phyloP scores from a whole-genome alignment of 768 basidiomycete genomes.

The Boletus barrowsii region DNA sequence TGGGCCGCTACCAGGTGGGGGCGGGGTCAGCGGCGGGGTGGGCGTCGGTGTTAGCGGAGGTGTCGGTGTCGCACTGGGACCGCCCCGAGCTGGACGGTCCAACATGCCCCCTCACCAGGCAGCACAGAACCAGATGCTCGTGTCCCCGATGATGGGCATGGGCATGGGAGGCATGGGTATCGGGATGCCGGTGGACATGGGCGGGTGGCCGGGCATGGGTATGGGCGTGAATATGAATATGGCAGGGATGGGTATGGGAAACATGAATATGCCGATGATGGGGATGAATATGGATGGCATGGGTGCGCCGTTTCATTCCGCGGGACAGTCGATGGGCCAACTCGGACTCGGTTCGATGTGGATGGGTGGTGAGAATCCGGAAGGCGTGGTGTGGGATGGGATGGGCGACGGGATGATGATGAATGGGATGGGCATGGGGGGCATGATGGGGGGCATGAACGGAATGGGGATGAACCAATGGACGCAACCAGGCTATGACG shows the following conservation, averaged over 20 bases:
- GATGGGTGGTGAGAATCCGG: slow-evolving; percentile 33
- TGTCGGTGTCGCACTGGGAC: slow-evolving; percentile 15
- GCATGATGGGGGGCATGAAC: no score
- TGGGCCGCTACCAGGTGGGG: slow-evolving; percentile 26
- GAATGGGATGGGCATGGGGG: slow-evolving; percentile 37
- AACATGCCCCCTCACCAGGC: slow-evolving; percentile 16
- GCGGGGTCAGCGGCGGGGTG: slow-evolving; percentile 23
- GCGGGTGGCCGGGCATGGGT: slow-evolving; percentile 35
- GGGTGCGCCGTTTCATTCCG: slow-evolving; percentile 23
- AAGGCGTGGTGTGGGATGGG: slow-evolving; percentile 36
- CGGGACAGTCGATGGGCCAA: slow-evolving; percentile 23
- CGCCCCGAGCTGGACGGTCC: slow-evolving; percentile 14
- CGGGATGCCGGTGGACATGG: slow-evolving; percentile 35
- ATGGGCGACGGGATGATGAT: slow-evolving; percentile 37
- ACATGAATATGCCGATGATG: slow-evolving; percentile 40
- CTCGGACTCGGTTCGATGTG: slow-evolving; percentile 29
- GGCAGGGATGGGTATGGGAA: slow-evolving; percentile 38
- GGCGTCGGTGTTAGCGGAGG: slow-evolving; percentile 16
- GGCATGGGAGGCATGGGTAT: slow-evolving; percentile 42
- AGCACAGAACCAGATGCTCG: slow-evolving; percentile 29
- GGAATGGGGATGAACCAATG: slow-evolving; percentile 25
- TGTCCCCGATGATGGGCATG: slow-evolving; percentile 43
- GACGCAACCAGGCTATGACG: slow-evolving; percentile 34
- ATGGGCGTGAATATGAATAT: slow-evolving; percentile 39
- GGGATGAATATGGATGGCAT: slow-evolving; percentile 39